A percentile compares a stretch with the other conserved stretches of the same genome.
These are phyloP conservation scores for Pontederia crassipes DNA, from an alignment of 176 grass and related monocot species.

Conservation along the genomic window DNA sequence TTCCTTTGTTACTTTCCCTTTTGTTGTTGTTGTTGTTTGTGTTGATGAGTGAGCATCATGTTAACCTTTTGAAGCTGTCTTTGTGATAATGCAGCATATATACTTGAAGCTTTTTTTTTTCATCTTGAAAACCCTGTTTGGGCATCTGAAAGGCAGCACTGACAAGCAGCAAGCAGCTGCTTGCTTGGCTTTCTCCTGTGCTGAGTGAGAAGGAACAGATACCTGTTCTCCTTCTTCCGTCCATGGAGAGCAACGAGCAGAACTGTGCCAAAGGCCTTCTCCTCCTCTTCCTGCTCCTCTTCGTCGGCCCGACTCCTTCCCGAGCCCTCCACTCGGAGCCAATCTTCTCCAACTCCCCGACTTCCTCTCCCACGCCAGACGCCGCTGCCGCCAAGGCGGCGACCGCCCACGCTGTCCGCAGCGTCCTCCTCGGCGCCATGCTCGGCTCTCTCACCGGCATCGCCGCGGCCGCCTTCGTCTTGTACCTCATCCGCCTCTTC, in stretches of 20 bases:
- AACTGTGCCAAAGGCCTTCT: slow-evolving; percentile 67
- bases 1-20: no score
- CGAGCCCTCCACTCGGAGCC: slow-evolving; percentile 62
- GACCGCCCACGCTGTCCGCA: slow-evolving; percentile 37
- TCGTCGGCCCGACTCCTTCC: slow-evolving; percentile 18
- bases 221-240: slow-evolving; percentile 1
- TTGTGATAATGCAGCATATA: no score
- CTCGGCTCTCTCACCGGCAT: slow-evolving; percentile 80
- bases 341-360: slow-evolving; percentile 26
- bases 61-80: no score
- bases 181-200: no score
- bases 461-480: slow-evolving; percentile 55
- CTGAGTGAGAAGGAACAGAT: no score
- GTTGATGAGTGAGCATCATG: no score
- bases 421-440: slow-evolving; percentile 70
- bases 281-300: slow-evolving; percentile 27
- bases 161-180: no score
- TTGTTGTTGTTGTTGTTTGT: no score
- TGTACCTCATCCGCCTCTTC: slow-evolving; percentile 54
- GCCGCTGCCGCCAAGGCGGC: slow-evolving; percentile 28
- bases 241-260: slow-evolving; percentile 37
- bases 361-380: slow-evolving; percentile 24
- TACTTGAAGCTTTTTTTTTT: no score
- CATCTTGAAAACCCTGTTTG: no score
- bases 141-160: no score